Percentiles rank a stretch among this genome's conserved stretches.
Evolutionary conservation across 2,329 filamentous ascomycete genomes (phyloP).

Genomic region (Phyllosticta paracitricarpa): DNA sequence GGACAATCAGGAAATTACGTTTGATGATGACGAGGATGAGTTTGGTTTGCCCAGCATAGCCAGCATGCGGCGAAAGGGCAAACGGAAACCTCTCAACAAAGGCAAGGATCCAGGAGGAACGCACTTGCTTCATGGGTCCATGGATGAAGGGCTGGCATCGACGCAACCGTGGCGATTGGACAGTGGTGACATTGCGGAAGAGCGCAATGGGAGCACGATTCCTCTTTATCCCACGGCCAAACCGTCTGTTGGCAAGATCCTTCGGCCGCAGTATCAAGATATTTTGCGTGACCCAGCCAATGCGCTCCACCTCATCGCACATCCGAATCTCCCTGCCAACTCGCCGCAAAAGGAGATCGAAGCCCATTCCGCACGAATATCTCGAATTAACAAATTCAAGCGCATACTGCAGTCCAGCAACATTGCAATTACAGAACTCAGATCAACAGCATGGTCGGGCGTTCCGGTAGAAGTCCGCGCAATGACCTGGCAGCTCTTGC

Average conservation of each 20-base stretch:
- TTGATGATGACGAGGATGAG: slow-evolving; percentile 85
- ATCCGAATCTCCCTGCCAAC: slow-evolving; percentile 62
- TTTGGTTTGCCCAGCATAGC: slow-evolving; percentile 90
- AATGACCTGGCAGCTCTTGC: slow-evolving; percentile 96
- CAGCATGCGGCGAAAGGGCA: slow-evolving; percentile 70
- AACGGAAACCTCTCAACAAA: slow-evolving; percentile 35
- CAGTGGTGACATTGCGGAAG: slow-evolving; percentile 89
- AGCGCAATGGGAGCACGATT: slow-evolving; percentile 51
- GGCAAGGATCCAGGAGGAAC: slow-evolving; percentile 35
- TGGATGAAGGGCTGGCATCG: slow-evolving; percentile 17
- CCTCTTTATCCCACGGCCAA: slow-evolving; percentile 79
- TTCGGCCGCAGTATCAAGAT: slow-evolving; percentile 95
- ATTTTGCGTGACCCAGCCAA: slow-evolving; percentile 82
- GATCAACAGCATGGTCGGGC: slow-evolving; percentile 85
- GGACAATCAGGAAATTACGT: slow-evolving; percentile 60
- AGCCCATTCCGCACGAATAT: slow-evolving; percentile 75
- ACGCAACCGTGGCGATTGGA: slow-evolving; percentile 52
- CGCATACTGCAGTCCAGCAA: slow-evolving; percentile 85
- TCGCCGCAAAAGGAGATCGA: slow-evolving; percentile 77
- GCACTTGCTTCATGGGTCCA: slow-evolving; percentile 14
- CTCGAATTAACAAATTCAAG: slow-evolving; percentile 98
- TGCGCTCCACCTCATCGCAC: slow-evolving; percentile 85
- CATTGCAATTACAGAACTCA: slow-evolving; percentile 73
- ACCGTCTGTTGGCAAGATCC: slow-evolving; percentile 86
- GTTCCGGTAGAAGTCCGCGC: slow-evolving; percentile 90